Evolutionary conservation across 2,329 filamentous ascomycete species (phyloP).

Genomic region (Penicillium verrucosum): DNA sequence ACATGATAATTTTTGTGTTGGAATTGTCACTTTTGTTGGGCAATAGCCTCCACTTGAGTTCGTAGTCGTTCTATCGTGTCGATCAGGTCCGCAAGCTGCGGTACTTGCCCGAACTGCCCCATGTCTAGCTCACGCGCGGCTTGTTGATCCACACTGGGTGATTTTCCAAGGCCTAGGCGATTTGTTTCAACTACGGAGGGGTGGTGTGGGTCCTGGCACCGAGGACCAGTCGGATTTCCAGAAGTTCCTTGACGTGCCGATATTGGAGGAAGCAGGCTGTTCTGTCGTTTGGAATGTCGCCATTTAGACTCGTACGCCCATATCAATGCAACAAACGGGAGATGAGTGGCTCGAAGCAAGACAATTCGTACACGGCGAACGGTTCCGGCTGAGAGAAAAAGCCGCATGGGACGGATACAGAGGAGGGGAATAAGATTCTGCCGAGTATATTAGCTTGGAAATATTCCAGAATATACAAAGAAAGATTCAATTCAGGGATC

Average conservation of each 20-base stretch:
- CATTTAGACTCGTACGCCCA: slow-evolving; percentile 51
- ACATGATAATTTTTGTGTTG: not conserved
- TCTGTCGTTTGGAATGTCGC: slow-evolving; percentile 14
- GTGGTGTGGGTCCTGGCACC: slow-evolving; percentile 26
- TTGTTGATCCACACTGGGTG: slow-evolving; percentile 23
- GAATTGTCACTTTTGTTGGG: slow-evolving; percentile 18
- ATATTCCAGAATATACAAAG: slow-evolving; percentile 11
- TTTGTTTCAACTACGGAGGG: slow-evolving; percentile 24
- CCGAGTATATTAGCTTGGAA: slow-evolving; percentile 11
- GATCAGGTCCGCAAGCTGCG: slow-evolving; percentile 32
- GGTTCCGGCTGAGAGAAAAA: slow-evolving; percentile 54
- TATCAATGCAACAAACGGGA: slow-evolving; percentile 56
- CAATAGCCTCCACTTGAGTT: slow-evolving; percentile 34
- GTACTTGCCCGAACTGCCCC: slow-evolving; percentile 22
- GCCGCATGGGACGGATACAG: slow-evolving; percentile 55
- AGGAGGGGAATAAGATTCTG: slow-evolving; percentile 60
- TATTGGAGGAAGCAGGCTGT: slow-evolving; percentile 22
- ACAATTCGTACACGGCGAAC: slow-evolving; percentile 56
- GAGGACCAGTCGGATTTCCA: slow-evolving; percentile 20
- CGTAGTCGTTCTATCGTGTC: slow-evolving; percentile 37
- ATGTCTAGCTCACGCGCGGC: slow-evolving; percentile 23
- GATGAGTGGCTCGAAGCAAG: slow-evolving; percentile 57
- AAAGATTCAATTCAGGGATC: slow-evolving; percentile 2
- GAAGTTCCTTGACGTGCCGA: slow-evolving; percentile 20
- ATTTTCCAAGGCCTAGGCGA: slow-evolving; percentile 19